Base-by-base conservation (phyloP, 495 filamentous ascomycete species). In the Bathelium albidoporum region DNA sequence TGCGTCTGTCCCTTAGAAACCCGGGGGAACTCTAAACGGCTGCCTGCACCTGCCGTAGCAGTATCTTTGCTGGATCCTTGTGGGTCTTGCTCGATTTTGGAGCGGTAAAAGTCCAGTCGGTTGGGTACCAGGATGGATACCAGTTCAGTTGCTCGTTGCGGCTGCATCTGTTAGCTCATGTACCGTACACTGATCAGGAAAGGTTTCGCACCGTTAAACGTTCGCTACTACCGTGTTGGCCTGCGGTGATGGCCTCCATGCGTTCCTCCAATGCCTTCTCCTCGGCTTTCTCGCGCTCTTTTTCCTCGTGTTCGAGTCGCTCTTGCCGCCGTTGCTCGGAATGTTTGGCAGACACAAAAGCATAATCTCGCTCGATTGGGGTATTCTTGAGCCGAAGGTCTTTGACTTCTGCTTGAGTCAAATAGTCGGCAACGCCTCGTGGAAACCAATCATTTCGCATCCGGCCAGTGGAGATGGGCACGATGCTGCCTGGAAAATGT, bases 401-500 rank as follows among this genome's bases (percentile, higher is more conserved):
- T 63, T 76, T 73, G 20, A 80, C 44, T 60, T 80, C 73, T 16
- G 71, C 63, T 7, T 63, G 20, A 16, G 79, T 74, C n/a, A 84
- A 66, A 71, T 87, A 87, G 62, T 80, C 77, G 31, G 84, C 84
- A 65, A 78, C 74, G 32, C 75, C 73, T 43, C 65, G 70, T 12
- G 83, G 84, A 64, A 78, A 84, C 77, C 77, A 84, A 49, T 68
- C 62, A 65, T 83, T 82, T 59, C 84, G 73, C 82, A 87, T 86
- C 22, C 70, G 73, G 18, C 82, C 83, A 2, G 72, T 70, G 18
- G 74, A 60, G 26, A 85, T 72, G 20, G 83, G 79, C n/a, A 85
- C 72, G 59, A 84, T 75, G 28, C 81, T 66, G 31, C 83, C 83
- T 86, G 62, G 11, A 59, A 22, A 49, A 5, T 41, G 1, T 62